Conservation (phyloP, 129 eudicot species). For the Oenanthe sinensis region DNA sequence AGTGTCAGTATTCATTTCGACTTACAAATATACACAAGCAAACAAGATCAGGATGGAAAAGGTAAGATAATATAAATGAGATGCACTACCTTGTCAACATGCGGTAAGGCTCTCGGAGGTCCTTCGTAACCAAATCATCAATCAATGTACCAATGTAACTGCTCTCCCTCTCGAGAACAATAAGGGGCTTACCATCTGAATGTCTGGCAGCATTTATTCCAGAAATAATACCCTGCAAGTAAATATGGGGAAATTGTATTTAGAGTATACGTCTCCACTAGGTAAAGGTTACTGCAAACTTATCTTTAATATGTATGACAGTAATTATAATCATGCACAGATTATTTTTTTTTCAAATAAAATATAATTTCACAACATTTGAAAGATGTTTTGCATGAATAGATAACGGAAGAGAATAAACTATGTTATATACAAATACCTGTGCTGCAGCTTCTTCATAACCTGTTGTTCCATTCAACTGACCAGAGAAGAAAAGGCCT, state of each 20-base stretch:
- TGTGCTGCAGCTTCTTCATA: slow-evolving; percentile 99
- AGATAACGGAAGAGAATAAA: not conserved
- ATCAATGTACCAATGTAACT: slow-evolving; percentile 89
- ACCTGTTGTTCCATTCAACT: slow-evolving; percentile 95
- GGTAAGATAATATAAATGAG: not conserved
- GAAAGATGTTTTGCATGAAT: not conserved
- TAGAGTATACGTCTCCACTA: not conserved
- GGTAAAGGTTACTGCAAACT: not conserved
- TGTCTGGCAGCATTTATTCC: slow-evolving; percentile 99
- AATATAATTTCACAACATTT: not conserved
- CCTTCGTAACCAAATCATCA: slow-evolving; percentile 93
- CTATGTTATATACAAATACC: slow-evolving; percentile 28
- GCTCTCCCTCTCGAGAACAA: slow-evolving; percentile 96
- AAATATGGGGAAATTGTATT: slow-evolving; percentile 4
- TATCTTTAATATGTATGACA: not conserved
- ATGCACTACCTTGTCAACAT: slow-evolving; percentile 66
- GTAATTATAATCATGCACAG: not conserved
- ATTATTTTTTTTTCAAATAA: not conserved
- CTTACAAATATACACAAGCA: not conserved
- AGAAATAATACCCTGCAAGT: slow-evolving; percentile 65
- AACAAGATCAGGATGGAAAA: not conserved
- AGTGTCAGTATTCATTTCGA: not conserved
- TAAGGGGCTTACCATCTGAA: slow-evolving; percentile 65
- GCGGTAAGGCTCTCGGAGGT: slow-evolving; percentile 96
- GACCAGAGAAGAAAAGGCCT: slow-evolving; percentile 98